Evolutionary conservation across 2,329 filamentous ascomycete genomes (phyloP), one percentile per base, ranked within the genome.

Genomic region (Penicillium italicum): DNA sequence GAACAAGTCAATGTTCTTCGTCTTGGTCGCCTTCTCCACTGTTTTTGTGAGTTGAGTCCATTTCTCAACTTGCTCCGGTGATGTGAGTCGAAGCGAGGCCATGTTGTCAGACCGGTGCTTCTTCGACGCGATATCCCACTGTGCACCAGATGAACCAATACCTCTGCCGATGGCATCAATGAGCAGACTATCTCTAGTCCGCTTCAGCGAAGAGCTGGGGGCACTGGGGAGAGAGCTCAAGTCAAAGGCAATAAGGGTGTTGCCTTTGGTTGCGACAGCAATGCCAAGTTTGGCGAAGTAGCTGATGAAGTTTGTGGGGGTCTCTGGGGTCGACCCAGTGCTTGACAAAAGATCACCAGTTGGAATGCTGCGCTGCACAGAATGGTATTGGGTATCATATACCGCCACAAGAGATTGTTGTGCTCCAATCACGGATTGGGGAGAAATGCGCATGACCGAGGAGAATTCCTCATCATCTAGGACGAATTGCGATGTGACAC

Each of bases 311-410:
- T 62, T 62, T 16, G 74, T 65, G 10, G 66, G 65, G 12, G 62
- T 62, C 55, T 64, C 56, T 34, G 57, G 62, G 16, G 57, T 63
- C 7, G 63, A 60, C 22, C 54, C 59, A 41, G 58, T 59, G 14
- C 59, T 59, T n/a, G 67, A 58, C n/a, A 63, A 60, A 36, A 76
- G 53, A 55, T 72, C 64, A n/a, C 62, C 48, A 12, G 71, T 55
- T 14, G 71, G 57, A 49, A 77, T 72, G 50, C 72, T 74, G 50
- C 74, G 72, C 58, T 78, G 77, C 14, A 78, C 66, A 1, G 77
- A 77, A 57, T 74, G 71, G 59, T 77, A 79, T 45, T 76, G 73
- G n/a, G 76, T 73, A 60, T 79, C 76, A 51, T 78, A 77, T 7
- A 79, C 61, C 2, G 73, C 75, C 24, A 80, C 63, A n/a, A 73